These are phyloP conservation scores for Chamaecrista fasciculata DNA, from an alignment of 306 rosid genomes.

Conservation along the genomic window DNA sequence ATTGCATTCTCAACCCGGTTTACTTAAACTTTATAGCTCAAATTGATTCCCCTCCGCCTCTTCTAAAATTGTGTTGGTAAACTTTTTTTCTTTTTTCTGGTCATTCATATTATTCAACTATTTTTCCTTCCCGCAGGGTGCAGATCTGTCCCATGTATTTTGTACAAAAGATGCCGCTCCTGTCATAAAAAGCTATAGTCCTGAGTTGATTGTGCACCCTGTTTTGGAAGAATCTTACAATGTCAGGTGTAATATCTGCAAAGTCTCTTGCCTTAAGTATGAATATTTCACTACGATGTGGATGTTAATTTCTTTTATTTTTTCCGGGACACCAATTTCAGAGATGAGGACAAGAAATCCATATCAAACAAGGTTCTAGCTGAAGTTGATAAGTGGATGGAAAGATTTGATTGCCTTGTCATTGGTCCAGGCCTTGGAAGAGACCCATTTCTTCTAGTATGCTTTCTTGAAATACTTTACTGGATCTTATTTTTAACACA, in stretches of 20 bases:
- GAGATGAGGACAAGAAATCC: slow-evolving; percentile 66
- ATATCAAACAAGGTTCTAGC: slow-evolving; percentile 58
- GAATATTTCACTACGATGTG: slow-evolving; percentile 4
- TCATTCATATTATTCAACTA: not conserved
- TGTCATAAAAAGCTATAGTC: slow-evolving; percentile 86
- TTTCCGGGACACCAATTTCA: slow-evolving; percentile 30
- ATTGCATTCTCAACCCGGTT: slow-evolving; percentile 3
- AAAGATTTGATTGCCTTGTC: slow-evolving; percentile 87
- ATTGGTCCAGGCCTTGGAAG: slow-evolving; percentile 98
- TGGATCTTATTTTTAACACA: not conserved
- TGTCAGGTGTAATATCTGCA: slow-evolving; percentile 47
- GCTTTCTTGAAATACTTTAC: slow-evolving; percentile 29
- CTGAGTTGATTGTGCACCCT: slow-evolving; percentile 90
- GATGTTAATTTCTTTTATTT: slow-evolving; percentile 28
- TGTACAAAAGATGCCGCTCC: slow-evolving; percentile 92
- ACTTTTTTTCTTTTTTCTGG: slow-evolving; percentile 3
- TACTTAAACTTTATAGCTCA: slow-evolving; percentile 1
- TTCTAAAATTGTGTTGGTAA: not conserved
- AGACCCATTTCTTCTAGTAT: slow-evolving; percentile 82
- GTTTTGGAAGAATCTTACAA: slow-evolving; percentile 80
- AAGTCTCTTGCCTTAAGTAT: slow-evolving; percentile 17
- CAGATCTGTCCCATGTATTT: slow-evolving; percentile 92
- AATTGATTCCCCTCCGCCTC: not conserved
- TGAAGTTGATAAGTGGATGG: slow-evolving; percentile 83
- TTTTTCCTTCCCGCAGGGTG: slow-evolving; percentile 56